Conservation (phyloP, 345 rosid genomes). For the Euphorbia pulcherrima region DNA sequence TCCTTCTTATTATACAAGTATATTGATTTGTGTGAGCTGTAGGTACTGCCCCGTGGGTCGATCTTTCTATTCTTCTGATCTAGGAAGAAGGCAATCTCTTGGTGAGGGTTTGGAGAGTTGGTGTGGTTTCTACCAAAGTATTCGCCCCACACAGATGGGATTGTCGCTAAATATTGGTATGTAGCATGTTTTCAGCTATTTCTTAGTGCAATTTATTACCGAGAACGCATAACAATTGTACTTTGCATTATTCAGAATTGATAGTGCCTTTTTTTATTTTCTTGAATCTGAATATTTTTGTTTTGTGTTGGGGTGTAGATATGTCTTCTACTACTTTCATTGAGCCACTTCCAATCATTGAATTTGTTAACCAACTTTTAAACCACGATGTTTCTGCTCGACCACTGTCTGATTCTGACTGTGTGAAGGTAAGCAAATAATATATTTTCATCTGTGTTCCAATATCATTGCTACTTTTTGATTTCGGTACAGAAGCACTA, state of each 20-base stretch:
- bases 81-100: constrained; percentile 67
- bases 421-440: constrained; percentile 96
- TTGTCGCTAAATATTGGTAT: constrained; percentile 92
- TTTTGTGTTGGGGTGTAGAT: constrained; percentile 37
- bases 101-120: constrained; percentile 98
- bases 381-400: constrained; percentile 70
- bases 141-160: constrained; percentile 98
- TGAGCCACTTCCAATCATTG: constrained; percentile 95
- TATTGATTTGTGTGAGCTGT: constrained; percentile 5
- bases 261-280: no score
- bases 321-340: constrained; percentile 98
- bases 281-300: no score
- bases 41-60: constrained; percentile 86
- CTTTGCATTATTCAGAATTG: no score
- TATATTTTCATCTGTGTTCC: no score
- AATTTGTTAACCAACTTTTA: constrained; percentile 89
- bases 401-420: constrained; percentile 88
- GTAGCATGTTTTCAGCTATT: no score
- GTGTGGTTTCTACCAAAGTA: constrained; percentile 98
- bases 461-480: no score
- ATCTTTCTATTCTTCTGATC: constrained; percentile 86
- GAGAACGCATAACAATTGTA: no score
- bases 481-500: no score
- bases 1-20: no score
- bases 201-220: no score